These are phyloP conservation scores for Myriosclerotinia duriaeana DNA, from an alignment of 2,329 filamentous ascomycete species.

Conservation along the genomic window DNA sequence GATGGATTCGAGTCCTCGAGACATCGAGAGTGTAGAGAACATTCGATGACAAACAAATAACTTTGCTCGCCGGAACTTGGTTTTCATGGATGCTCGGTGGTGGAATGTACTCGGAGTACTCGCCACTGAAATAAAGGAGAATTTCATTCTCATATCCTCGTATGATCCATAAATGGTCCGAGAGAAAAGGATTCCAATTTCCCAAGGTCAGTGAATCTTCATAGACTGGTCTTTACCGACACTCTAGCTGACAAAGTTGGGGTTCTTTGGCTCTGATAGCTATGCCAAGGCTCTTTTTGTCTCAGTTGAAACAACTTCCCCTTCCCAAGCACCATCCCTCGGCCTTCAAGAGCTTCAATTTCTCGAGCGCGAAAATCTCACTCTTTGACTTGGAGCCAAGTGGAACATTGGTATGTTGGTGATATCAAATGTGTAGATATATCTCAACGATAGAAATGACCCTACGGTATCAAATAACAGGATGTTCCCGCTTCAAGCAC, in stretches of 20 bases:
- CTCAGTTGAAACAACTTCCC: slow-evolving; percentile 9
- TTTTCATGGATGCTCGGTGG: background rate
- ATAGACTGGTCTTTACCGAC: background rate
- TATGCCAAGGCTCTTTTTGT: background rate
- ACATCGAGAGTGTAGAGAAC: background rate
- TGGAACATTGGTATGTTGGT: background rate
- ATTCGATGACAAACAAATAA: background rate
- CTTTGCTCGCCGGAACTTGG: background rate
- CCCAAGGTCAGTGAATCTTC: slow-evolving; percentile 8
- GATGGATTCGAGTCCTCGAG: background rate
- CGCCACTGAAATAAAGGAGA: too few relatives aligned
- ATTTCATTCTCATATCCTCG: background rate
- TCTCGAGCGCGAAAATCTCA: background rate
- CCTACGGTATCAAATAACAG: too few relatives aligned
- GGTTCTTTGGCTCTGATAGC: background rate
- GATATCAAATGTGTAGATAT: too few relatives aligned
- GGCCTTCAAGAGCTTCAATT: background rate
- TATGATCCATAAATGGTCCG: background rate
- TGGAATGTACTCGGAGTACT: background rate
- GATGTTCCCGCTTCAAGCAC: too few relatives aligned
- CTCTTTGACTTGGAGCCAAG: background rate
- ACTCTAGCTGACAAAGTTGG: background rate
- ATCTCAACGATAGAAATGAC: too few relatives aligned
- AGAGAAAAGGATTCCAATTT: background rate
- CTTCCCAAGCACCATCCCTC: slow-evolving; percentile 8